Evolutionary conservation across 78 protist genomes (phyloP).

Genomic region (Planoprotostelium fungivorum): DNA sequence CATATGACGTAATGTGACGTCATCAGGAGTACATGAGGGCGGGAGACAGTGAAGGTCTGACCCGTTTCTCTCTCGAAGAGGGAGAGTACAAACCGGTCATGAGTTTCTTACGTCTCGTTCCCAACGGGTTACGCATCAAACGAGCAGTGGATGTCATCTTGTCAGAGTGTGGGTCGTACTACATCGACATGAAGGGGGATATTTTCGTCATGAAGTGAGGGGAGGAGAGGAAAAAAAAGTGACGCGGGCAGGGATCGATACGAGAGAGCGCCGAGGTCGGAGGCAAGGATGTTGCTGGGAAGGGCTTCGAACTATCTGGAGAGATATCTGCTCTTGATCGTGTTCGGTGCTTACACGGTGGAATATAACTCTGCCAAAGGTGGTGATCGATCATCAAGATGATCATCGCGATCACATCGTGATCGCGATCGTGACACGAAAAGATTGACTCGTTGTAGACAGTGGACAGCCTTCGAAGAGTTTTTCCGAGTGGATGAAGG

Average conservation of each 20-base stretch:
- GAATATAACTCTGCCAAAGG: background rate
- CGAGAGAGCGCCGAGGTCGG: background rate
- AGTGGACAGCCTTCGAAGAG: too few species aligned
- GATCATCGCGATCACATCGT: too few species aligned
- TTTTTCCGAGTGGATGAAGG: background rate
- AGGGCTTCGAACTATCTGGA: background rate
- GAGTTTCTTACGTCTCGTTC: background rate
- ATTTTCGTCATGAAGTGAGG: background rate
- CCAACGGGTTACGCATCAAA: background rate
- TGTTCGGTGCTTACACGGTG: background rate
- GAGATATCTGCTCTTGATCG: background rate
- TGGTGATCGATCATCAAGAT: too few species aligned
- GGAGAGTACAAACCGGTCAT: background rate
- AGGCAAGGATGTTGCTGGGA: background rate
- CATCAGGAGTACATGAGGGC: background rate
- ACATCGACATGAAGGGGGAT: background rate
- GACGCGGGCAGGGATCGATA: background rate
- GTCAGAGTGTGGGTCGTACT: background rate
- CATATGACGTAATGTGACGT: background rate
- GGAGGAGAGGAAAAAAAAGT: too few species aligned
- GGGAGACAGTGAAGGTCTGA: background rate
- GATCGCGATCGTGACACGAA: too few species aligned
- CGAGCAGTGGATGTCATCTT: background rate
- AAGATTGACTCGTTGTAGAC: too few species aligned
- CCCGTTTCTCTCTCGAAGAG: background rate